Base-by-base conservation (phyloP, 2,329 filamentous ascomycete species). In the Fusarium robinianum region DNA sequence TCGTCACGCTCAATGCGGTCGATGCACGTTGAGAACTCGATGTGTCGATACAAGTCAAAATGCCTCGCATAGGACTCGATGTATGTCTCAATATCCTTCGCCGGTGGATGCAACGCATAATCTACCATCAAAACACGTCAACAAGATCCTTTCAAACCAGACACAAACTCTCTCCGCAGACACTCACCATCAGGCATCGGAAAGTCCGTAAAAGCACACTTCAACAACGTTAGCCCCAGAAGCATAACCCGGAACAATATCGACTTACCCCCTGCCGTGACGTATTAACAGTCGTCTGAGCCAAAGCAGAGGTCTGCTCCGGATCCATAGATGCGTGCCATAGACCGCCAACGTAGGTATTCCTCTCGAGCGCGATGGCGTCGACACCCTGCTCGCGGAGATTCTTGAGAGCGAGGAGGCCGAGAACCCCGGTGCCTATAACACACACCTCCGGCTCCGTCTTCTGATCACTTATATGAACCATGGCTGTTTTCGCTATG, bases 371-470 rank as follows among this genome's bases (percentile, higher is more conserved):
- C 1, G 66, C 69, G 7, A 63, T 66, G 8, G 66, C 70, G 7
- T 69, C 50, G 34, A 73, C 71, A 4, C 72, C 72, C 52, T 72
- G 71, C 44, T 75, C 71, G 6, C 63, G 55, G 17, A 75, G 58
- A 37, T 70, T 69, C 52, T 75, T 76, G 39, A 70, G 54, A 9
- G 71, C 62, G 11, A 67, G 61, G 9, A 73, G 62, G 27, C 71
- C 71, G 4, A 69, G 55, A 1, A 61, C 62, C 10, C 69, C 68
- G 6, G 58, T 38, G 16, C 61, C 61, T 16, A 67, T 39, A 6
- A 67, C 58, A 12, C 62, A 64, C 8, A 66, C 57, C 29, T 60
- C 49, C 4, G 45, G 44, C 8, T 7, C 12, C 22, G 34, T 26
- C 15, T n/a, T n/a, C n/a, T n/a, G n/a, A n/a, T n/a, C n/a, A n/a